phyloP scores from a whole-genome alignment of 768 basidiomycete species.

The Terana coerulea region DNA sequence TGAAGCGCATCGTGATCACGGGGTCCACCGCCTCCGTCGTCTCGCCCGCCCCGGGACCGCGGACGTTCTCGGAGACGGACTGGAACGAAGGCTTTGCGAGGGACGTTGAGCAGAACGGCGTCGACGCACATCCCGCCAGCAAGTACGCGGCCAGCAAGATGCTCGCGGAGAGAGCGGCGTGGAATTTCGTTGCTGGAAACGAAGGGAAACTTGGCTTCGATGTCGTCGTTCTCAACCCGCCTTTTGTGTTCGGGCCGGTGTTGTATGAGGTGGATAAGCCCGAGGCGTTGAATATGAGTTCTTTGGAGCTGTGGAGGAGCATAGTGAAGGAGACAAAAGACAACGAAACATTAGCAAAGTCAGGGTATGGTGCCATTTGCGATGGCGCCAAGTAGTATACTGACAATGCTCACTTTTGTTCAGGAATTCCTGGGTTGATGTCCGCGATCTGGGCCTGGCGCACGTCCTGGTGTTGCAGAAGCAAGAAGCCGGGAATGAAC shows the following conservation, averaged over 20 bases:
- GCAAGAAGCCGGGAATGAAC: constrained; percentile 30
- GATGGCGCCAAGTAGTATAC: too few relatives aligned
- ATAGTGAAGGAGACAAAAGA: constrained; percentile 18
- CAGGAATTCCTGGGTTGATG: constrained; percentile 15
- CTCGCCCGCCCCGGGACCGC: constrained; percentile 18
- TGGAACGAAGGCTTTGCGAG: constrained; percentile 31
- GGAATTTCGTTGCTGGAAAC: constrained; percentile 16
- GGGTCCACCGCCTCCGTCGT: constrained; percentile 51
- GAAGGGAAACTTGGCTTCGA: constrained; percentile 27
- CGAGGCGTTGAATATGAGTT: constrained; percentile 5
- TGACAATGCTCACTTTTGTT: neutral
- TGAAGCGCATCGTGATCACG: constrained; percentile 63
- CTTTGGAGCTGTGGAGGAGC: constrained; percentile 29
- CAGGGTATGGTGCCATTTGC: neutral
- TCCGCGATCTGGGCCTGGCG: constrained; percentile 15
- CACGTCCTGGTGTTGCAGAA: constrained; percentile 10
- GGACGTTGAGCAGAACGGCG: constrained; percentile 25
- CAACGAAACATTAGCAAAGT: neutral
- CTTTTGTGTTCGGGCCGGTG: constrained; percentile 24
- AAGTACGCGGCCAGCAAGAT: constrained; percentile 59
- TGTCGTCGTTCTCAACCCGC: constrained; percentile 32
- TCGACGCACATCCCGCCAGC: constrained; percentile 17
- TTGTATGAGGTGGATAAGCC: constrained; percentile 2
- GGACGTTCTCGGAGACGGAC: constrained; percentile 44
- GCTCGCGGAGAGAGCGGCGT: constrained; percentile 46